phyloP scores from a whole-genome alignment of 2,329 filamentous ascomycete genomes.

The Colletotrichum orchidophilum region DNA sequence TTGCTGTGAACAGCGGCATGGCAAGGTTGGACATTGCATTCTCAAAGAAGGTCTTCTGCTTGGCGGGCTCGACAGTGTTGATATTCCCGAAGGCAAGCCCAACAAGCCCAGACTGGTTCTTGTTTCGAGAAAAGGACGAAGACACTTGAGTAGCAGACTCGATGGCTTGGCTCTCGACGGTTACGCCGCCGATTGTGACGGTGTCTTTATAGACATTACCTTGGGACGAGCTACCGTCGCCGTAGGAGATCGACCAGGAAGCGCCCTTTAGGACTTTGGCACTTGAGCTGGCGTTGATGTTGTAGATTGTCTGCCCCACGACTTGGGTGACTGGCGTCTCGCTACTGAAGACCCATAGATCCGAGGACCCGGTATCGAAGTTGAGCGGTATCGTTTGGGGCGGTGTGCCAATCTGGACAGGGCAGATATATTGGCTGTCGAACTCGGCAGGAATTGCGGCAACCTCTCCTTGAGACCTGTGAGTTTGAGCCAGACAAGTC shows the following conservation, averaged over 20 bases:
- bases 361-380: constrained; percentile 55
- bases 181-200: constrained; percentile 53
- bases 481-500: background rate
- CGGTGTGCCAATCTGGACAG: constrained; percentile 66
- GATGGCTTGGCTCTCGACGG: constrained; percentile 51
- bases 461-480: constrained; percentile 45
- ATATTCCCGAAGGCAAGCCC: constrained; percentile 54
- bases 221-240: constrained; percentile 52
- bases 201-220: constrained; percentile 55
- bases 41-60: constrained; percentile 56
- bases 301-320: constrained; percentile 51
- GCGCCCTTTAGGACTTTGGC: constrained; percentile 47
- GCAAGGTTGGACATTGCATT: constrained; percentile 42
- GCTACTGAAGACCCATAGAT: constrained; percentile 59
- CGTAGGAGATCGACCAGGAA: constrained; percentile 53
- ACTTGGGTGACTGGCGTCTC: constrained; percentile 47
- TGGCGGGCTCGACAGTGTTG: constrained; percentile 51
- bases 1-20: constrained; percentile 44
- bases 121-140: constrained; percentile 47
- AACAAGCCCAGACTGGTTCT: constrained; percentile 52
- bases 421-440: constrained; percentile 62
- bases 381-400: constrained; percentile 50
- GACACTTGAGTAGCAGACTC: constrained; percentile 54
- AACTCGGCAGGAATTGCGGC: constrained; percentile 54
- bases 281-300: constrained; percentile 50